A percentile compares a stretch with the other conserved stretches of the same genome.
These are phyloP conservation scores for Paraglomus brasilianum DNA, from an alignment of 192 early-diverging fungal species.

Conservation along the genomic window DNA sequence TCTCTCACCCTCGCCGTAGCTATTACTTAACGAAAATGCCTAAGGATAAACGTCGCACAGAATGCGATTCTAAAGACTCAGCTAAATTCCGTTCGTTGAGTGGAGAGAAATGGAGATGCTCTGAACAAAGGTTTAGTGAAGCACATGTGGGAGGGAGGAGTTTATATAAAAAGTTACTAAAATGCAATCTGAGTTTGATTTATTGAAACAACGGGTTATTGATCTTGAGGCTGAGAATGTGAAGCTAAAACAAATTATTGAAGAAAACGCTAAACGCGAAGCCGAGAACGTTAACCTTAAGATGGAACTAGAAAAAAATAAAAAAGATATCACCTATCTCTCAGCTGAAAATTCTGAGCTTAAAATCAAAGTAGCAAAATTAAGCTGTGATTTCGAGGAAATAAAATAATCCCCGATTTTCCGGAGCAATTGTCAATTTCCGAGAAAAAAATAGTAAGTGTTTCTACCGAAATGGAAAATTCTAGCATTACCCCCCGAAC, in stretches of 20 bases:
- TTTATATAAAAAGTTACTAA: slow-evolving; percentile 18
- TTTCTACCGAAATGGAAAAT: slow-evolving; percentile 13
- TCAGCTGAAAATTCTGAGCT: slow-evolving; percentile 6
- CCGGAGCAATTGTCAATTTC: not conserved
- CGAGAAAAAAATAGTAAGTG: slow-evolving; percentile 11
- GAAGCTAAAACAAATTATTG: slow-evolving; percentile 4
- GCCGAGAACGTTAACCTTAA: not conserved
- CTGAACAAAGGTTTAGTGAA: no score
- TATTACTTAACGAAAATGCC: no score
- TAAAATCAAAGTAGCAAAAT: slow-evolving; percentile 11
- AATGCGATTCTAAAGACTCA: no score
- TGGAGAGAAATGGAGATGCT: no score
- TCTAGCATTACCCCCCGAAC: not conserved
- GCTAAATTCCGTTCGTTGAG: no score
- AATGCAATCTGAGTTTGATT: slow-evolving; percentile 4
- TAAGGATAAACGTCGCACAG: no score
- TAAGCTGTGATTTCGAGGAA: not conserved
- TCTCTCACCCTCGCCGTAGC: no score
- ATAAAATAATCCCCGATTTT: not conserved
- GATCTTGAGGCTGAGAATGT: not conserved
- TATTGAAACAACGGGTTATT: slow-evolving; percentile 3
- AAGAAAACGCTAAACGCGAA: slow-evolving; percentile 7
- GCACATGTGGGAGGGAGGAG: no score
- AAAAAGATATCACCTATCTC: no score
- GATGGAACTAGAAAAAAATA: no score